A percentile compares a stretch with the other conserved stretches of the same genome.
Conservation (phyloP, 257 asterid genomes). For the Solanum gracilifrons region DNA sequence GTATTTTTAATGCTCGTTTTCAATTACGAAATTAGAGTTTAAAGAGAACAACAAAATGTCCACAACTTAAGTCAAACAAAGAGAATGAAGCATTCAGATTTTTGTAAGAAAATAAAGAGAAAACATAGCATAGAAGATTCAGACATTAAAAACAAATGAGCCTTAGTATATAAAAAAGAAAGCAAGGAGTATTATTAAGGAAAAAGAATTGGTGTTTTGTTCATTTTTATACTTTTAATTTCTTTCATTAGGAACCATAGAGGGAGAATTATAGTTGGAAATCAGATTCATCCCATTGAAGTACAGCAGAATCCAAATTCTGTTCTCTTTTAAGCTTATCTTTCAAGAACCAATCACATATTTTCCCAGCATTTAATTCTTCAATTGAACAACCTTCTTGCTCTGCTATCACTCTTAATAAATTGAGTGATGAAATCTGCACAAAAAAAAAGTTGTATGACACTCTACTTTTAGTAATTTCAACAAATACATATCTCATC, state of each 20-base stretch:
- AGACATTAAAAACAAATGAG: neutral
- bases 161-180: neutral
- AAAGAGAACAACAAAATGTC: neutral
- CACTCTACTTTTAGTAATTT: neutral
- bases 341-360: slow-evolving; percentile 82
- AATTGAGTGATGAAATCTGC: slow-evolving; percentile 76
- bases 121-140: neutral
- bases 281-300: slow-evolving; percentile 72
- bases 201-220: neutral
- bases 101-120: too few relatives aligned
- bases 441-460: neutral
- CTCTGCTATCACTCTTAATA: slow-evolving; percentile 62
- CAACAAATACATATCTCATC: neutral
- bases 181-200: neutral
- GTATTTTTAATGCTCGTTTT: too few relatives aligned
- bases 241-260: neutral
- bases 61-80: neutral
- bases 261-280: slow-evolving; percentile 14
- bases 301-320: slow-evolving; percentile 54
- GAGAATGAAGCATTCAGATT: too few relatives aligned
- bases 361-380: slow-evolving; percentile 69
- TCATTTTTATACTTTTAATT: neutral
- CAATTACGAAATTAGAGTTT: neutral
- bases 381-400: slow-evolving; percentile 70
- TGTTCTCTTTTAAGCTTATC: slow-evolving; percentile 73